Conservation (phyloP, 441 rosid genomes). For the Gossypium schwendimanii region DNA sequence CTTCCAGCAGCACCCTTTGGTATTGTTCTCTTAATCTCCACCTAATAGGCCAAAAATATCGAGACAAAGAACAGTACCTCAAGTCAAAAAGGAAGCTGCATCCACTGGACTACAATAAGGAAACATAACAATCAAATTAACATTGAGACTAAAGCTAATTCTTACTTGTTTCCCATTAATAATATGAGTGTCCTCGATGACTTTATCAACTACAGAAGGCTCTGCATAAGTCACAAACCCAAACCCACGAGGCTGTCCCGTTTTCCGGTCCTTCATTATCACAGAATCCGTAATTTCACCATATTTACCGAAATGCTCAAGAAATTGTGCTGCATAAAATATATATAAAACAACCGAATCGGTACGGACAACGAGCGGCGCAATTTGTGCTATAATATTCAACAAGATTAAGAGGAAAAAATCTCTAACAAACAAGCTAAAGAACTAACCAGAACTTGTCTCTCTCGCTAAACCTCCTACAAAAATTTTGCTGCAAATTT, state of each 20-base stretch:
- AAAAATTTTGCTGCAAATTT: slow-evolving; percentile 80
- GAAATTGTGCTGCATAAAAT: slow-evolving; percentile 59
- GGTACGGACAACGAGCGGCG: background rate
- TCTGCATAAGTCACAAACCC: slow-evolving; percentile 90
- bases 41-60: slow-evolving; percentile 32
- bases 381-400: slow-evolving; percentile 6
- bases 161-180: slow-evolving; percentile 81
- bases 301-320: slow-evolving; percentile 73
- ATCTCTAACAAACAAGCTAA: slow-evolving; percentile 20
- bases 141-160: background rate
- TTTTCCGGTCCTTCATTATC: slow-evolving; percentile 83
- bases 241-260: slow-evolving; percentile 88
- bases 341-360: background rate
- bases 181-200: slow-evolving; percentile 66
- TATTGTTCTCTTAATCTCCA: slow-evolving; percentile 84
- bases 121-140: background rate
- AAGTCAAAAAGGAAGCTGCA: background rate
- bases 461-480: slow-evolving; percentile 94
- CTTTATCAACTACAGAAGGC: slow-evolving; percentile 76
- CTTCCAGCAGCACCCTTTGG: slow-evolving; percentile 74
- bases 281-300: slow-evolving; percentile 95
- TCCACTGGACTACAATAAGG: background rate
- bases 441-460: slow-evolving; percentile 79
- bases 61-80: background rate
- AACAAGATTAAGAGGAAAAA: slow-evolving; percentile 5